Conservation (phyloP, 208 protist genomes). For the Wallacemonas sp. region DNA sequence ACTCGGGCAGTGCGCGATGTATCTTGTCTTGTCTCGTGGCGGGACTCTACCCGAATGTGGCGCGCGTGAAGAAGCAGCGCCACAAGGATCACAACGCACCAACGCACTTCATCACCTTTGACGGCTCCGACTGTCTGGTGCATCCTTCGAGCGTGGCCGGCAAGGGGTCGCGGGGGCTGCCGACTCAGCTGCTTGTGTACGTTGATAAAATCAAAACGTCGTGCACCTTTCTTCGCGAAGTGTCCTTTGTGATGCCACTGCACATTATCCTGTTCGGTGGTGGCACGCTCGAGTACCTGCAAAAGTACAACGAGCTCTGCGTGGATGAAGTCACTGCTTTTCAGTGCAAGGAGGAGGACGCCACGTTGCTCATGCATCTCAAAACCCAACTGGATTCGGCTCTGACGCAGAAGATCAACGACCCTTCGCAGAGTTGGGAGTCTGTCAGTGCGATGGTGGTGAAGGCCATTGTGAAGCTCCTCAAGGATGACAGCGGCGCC, state of each 20-base stretch:
- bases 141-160: conserved; percentile 92
- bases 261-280: conserved; percentile 94
- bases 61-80: conserved; percentile 41
- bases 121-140: conserved; percentile 82
- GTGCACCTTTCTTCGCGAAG: conserved; percentile 89
- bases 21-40: conserved; percentile 91
- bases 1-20: conserved; percentile 80
- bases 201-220: conserved; percentile 95
- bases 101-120: conserved; percentile 56
- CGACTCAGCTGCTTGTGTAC: conserved; percentile 89
- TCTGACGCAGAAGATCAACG: conserved; percentile 85
- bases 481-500: conserved; percentile 56
- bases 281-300: conserved; percentile 73
- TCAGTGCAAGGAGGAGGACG: conserved; percentile 76
- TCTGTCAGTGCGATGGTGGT: conserved; percentile 80
- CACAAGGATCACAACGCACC: conserved; percentile 19
- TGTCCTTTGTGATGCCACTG: conserved; percentile 88
- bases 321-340: conserved; percentile 83
- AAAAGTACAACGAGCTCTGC: conserved; percentile 80
- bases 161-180: conserved; percentile 52
- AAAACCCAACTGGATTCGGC: conserved; percentile 87
- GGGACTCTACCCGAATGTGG: conserved; percentile 96
- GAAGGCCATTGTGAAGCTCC: conserved; percentile 79
- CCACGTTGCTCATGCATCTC: conserved; percentile 74
- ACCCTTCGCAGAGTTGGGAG: conserved; percentile 79